Conservation (phyloP, 352 stramenopile genomes). For the Phytophthora crassamura region DNA sequence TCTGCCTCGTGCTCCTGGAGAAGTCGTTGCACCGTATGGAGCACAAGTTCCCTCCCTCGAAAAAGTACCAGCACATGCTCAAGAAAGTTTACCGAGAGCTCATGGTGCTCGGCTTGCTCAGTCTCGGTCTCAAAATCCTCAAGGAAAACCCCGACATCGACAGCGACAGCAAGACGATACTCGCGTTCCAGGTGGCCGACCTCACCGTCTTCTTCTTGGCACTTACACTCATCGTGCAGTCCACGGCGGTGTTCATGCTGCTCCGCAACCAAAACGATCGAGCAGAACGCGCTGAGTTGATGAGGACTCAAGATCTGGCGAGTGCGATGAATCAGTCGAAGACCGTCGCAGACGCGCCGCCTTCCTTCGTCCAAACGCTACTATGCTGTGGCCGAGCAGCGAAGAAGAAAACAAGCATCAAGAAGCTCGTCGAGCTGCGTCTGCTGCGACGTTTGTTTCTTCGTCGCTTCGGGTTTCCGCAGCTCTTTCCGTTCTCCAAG, state of each 20-base stretch:
- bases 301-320: slow-evolving; percentile 42
- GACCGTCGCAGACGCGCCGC: neutral
- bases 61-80: slow-evolving; percentile 72
- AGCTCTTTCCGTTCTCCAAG: slow-evolving; percentile 72
- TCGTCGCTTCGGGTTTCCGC: slow-evolving; percentile 42
- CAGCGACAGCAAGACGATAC: slow-evolving; percentile 39
- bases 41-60: slow-evolving; percentile 50
- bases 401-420: slow-evolving; percentile 21
- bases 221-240: slow-evolving; percentile 54
- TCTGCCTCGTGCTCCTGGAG: slow-evolving; percentile 52
- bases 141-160: slow-evolving; percentile 44
- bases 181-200: slow-evolving; percentile 60
- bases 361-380: slow-evolving; percentile 18
- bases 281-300: slow-evolving; percentile 48
- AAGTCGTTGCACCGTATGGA: slow-evolving; percentile 45
- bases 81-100: slow-evolving; percentile 67
- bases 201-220: slow-evolving; percentile 61
- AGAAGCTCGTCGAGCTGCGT: slow-evolving; percentile 37
- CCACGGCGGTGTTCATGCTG: slow-evolving; percentile 46
- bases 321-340: slow-evolving; percentile 12
- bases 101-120: slow-evolving; percentile 64
- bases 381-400: slow-evolving; percentile 17
- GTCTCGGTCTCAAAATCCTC: slow-evolving; percentile 53
- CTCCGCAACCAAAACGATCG: slow-evolving; percentile 46
- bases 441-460: slow-evolving; percentile 56